Evolutionary conservation across 2,329 filamentous ascomycete genomes (phyloP).

Genomic region (Penicillium sp.): DNA sequence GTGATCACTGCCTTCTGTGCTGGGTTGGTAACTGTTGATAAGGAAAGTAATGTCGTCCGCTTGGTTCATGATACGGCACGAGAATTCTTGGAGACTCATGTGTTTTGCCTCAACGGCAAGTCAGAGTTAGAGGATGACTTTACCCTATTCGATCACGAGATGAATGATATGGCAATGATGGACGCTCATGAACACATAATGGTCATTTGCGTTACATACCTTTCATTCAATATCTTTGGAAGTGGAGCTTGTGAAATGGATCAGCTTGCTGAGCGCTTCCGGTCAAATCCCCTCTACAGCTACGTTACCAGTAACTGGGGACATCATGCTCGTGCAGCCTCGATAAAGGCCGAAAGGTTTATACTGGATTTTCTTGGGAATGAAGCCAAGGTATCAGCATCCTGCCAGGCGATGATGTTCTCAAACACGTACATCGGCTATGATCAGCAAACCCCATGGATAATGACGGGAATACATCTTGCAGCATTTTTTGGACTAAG

Average conservation of each 20-base stretch:
- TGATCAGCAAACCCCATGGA: neutral
- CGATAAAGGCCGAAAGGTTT: neutral
- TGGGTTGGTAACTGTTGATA: constrained; percentile 32
- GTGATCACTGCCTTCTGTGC: constrained; percentile 25
- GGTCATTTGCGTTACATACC: constrained; percentile 19
- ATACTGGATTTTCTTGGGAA: neutral
- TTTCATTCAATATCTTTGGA: constrained; percentile 20
- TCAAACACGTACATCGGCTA: neutral
- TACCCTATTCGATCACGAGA: neutral
- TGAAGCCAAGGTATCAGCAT: constrained; percentile 15
- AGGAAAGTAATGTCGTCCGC: constrained; percentile 25
- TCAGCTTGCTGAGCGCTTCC: neutral
- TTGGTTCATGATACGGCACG: constrained; percentile 29
- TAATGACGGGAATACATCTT: constrained; percentile 8
- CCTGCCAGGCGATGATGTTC: constrained; percentile 6
- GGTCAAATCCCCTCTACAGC: constrained; percentile 15
- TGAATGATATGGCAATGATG: neutral
- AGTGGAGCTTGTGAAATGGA: neutral
- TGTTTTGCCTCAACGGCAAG: constrained; percentile 26
- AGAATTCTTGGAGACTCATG: constrained; percentile 43
- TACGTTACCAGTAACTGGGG: constrained; percentile 20
- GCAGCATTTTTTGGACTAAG: constrained; percentile 7
- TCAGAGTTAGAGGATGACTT: no score
- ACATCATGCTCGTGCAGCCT: constrained; percentile 10
- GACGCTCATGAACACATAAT: constrained; percentile 17